phyloP scores from a whole-genome alignment of 768 basidiomycete genomes.

The Sutorius australiensis region DNA sequence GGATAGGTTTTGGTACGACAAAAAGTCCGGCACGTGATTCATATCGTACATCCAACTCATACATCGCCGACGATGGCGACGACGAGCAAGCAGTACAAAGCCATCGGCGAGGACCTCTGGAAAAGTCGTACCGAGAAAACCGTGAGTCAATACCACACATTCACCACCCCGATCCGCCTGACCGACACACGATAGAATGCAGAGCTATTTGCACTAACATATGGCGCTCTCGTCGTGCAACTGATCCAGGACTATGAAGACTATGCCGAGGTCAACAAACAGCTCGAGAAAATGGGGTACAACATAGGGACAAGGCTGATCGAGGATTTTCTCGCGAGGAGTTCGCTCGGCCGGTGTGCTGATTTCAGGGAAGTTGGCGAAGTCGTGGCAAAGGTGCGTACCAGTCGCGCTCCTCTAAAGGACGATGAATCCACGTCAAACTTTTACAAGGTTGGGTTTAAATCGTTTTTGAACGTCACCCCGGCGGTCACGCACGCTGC shows the following conservation, averaged over 20 bases:
- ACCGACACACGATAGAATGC: conserved; percentile 68
- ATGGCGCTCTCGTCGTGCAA: conserved; percentile 96
- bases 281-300: conserved; percentile 99
- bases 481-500: conserved; percentile 73
- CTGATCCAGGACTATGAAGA: conserved; percentile 99
- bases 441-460: conserved; percentile 82
- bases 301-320: conserved; percentile 95
- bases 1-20: not conserved
- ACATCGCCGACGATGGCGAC: conserved; percentile 52
- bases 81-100: conserved; percentile 80
- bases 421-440: not conserved
- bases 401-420: not conserved
- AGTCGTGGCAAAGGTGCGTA: conserved; percentile 83
- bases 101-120: conserved; percentile 93
- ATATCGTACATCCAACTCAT: conserved; percentile 5
- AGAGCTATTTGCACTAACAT: conserved; percentile 94
- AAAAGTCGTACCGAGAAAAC: conserved; percentile 93
- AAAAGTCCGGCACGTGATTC: conserved; percentile 22
- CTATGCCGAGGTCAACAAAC: conserved; percentile 91
- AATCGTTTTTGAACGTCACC: conserved; percentile 91
- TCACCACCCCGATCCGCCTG: conserved; percentile 15
- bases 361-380: conserved; percentile 96
- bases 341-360: conserved; percentile 83
- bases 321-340: conserved; percentile 95
- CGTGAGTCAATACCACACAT: conserved; percentile 43